Evolutionary conservation across 139 green algal genomes (phyloP).

Genomic region (Nannochloris sp.): DNA sequence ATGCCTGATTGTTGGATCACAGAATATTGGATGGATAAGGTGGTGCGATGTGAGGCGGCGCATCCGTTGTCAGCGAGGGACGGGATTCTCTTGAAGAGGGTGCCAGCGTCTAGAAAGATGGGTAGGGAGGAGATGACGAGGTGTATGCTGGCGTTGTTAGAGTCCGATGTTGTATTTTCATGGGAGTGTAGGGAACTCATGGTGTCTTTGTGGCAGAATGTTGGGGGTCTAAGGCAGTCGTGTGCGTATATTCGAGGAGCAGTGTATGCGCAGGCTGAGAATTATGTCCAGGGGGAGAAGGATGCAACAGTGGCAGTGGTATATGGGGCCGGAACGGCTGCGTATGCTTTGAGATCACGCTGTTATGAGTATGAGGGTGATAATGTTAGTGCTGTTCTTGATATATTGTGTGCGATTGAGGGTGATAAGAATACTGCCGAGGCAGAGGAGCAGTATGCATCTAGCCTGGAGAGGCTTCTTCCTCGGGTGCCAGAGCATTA

Average conservation of each 20-base stretch:
- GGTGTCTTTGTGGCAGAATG: background rate
- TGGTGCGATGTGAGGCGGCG: constrained; percentile 19
- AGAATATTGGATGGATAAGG: constrained; percentile 13
- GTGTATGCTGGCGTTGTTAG: background rate
- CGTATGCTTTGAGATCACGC: constrained; percentile 12
- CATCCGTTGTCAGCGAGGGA: constrained; percentile 26
- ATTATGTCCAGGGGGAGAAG: constrained; percentile 13
- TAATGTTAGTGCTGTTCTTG: constrained; percentile 21
- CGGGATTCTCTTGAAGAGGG: constrained; percentile 24
- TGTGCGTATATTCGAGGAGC: constrained; percentile 14
- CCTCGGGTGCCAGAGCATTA: constrained; percentile 28
- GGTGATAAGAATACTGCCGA: background rate
- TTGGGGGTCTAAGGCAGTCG: background rate
- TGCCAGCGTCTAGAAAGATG: constrained; percentile 17
- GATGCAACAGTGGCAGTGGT: constrained; percentile 15
- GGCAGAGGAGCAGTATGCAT: background rate
- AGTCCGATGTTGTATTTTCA: background rate
- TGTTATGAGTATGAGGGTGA: constrained; percentile 21
- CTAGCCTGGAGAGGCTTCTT: constrained; percentile 21
- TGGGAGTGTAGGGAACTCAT: background rate
- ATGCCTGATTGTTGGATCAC: constrained; percentile 21
- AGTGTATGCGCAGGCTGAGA: constrained; percentile 14
- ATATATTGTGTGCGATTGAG: constrained; percentile 5
- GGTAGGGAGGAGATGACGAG: background rate
- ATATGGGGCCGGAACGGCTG: constrained; percentile 27